phyloP scores from a whole-genome alignment of 192 early-diverging fungal genomes.

The Radiomyces spectabilis region DNA sequence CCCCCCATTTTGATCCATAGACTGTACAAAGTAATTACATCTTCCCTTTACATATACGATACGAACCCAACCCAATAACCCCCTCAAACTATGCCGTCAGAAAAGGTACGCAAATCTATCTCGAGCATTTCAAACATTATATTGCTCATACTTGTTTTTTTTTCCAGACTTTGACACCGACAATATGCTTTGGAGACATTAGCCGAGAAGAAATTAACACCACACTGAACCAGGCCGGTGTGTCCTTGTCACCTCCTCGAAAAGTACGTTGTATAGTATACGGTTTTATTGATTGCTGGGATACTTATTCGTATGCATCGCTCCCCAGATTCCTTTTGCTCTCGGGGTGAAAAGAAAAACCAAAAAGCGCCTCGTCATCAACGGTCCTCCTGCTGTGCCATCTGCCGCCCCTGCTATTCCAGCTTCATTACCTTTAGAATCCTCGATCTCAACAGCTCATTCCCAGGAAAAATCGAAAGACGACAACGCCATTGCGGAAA shows the following conservation, averaged over 20 bases:
- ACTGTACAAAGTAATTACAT: too few species aligned
- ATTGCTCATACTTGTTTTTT: slow-evolving; percentile 10
- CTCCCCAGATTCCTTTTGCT: slow-evolving; percentile 13
- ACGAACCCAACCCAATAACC: too few species aligned
- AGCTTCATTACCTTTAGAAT: not conserved
- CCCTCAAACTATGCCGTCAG: slow-evolving; percentile 28
- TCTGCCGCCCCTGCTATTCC: not conserved
- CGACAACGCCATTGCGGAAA: not conserved
- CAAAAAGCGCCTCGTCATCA: not conserved
- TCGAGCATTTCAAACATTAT: not conserved
- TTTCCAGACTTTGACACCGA: slow-evolving; percentile 1
- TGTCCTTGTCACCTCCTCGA: slow-evolving; percentile 18
- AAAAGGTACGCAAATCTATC: slow-evolving; percentile 11
- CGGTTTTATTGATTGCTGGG: not conserved
- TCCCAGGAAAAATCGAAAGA: not conserved
- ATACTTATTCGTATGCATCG: not conserved
- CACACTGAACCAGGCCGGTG: slow-evolving; percentile 31
- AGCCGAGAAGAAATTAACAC: slow-evolving; percentile 43
- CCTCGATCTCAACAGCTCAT: not conserved
- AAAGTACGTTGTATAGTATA: slow-evolving; percentile 21
- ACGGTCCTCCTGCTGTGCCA: not conserved
- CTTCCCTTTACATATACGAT: too few species aligned
- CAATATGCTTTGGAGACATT: slow-evolving; percentile 39
- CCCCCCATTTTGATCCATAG: too few species aligned
- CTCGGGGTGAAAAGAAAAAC: slow-evolving; percentile 12